These are phyloP conservation scores for Paramarasmius palmivorus DNA, from an alignment of 1,284 basidiomycete genomes.

Conservation along the genomic window DNA sequence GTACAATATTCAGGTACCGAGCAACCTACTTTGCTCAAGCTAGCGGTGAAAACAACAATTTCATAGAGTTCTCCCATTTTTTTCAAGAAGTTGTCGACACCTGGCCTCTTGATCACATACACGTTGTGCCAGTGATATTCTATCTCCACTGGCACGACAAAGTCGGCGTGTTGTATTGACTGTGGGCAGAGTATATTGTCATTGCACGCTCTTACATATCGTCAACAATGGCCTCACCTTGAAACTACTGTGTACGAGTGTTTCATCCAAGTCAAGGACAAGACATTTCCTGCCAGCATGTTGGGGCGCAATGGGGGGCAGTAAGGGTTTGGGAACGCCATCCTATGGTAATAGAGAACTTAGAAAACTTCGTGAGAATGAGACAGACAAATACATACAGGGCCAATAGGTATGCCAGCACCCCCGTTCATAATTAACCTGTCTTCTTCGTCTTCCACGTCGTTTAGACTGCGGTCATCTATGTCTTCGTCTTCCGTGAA, in stretches of 20 bases:
- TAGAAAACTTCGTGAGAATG: background rate
- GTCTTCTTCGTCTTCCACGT: slow-evolving; percentile 51
- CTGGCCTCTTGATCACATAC: slow-evolving; percentile 98
- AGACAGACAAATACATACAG: slow-evolving; percentile 32
- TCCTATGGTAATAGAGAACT: slow-evolving; percentile 48
- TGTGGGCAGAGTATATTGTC: slow-evolving; percentile 35
- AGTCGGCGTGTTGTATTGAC: slow-evolving; percentile 96
- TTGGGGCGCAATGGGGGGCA: slow-evolving; percentile 65
- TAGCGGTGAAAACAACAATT: slow-evolving; percentile 97
- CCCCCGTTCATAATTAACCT: slow-evolving; percentile 50
- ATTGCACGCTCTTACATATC: no score
- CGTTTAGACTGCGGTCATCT: slow-evolving; percentile 39
- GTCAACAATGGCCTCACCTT: slow-evolving; percentile 48
- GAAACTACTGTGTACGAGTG: slow-evolving; percentile 84
- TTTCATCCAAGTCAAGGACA: slow-evolving; percentile 90
- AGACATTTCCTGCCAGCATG: slow-evolving; percentile 82
- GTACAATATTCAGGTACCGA: slow-evolving; percentile 6
- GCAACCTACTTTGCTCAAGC: slow-evolving; percentile 82
- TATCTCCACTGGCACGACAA: slow-evolving; percentile 98
- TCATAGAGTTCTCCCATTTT: slow-evolving; percentile 99
- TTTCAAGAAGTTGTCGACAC: slow-evolving; percentile 95
- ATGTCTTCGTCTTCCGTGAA: slow-evolving; percentile 50
- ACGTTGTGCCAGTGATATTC: slow-evolving; percentile 98
- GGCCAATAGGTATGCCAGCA: slow-evolving; percentile 54
- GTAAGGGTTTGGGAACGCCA: slow-evolving; percentile 79